A percentile compares a stretch with the other conserved stretches of the same genome.
Evolutionary conservation across 176 grass and related monocot genomes (phyloP).

Genomic region (Puccinellia tenuiflora): DNA sequence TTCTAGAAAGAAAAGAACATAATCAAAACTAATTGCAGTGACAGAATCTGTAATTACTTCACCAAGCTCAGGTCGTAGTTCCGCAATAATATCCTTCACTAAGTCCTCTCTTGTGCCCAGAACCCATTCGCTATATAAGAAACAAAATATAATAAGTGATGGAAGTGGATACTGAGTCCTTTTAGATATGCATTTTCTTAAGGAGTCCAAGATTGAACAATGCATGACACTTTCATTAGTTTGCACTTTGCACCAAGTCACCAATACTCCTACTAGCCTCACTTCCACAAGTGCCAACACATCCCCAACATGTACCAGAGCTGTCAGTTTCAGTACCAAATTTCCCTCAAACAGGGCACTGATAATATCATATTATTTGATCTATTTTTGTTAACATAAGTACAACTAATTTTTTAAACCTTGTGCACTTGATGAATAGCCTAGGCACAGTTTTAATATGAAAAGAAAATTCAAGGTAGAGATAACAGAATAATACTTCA

Average conservation of each 20-base stretch:
- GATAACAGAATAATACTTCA: neutral
- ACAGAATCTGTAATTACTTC: slow-evolving; percentile 54
- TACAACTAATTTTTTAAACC: neutral
- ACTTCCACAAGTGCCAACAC: slow-evolving; percentile 6
- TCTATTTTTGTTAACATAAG: slow-evolving; percentile 1
- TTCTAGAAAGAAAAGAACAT: neutral
- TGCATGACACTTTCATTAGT: neutral
- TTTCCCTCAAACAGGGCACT: neutral
- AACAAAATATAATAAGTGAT: slow-evolving; percentile 4
- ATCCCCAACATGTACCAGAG: slow-evolving; percentile 15
- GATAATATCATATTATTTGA: slow-evolving; percentile 1
- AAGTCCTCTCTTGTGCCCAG: slow-evolving; percentile 94
- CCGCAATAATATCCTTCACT: slow-evolving; percentile 71
- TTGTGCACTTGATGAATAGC: slow-evolving; percentile 14
- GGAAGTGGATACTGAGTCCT: neutral
- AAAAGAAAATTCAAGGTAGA: neutral
- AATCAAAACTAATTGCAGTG: neutral
- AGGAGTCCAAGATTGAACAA: slow-evolving; percentile 3
- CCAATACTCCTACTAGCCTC: slow-evolving; percentile 18
- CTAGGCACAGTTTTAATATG: neutral
- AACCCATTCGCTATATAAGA: slow-evolving; percentile 84
- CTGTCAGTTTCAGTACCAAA: slow-evolving; percentile 13
- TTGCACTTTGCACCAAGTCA: slow-evolving; percentile 19
- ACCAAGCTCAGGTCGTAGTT: slow-evolving; percentile 81
- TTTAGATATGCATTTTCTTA: slow-evolving; percentile 8